A percentile compares a stretch with the other conserved stretches of the same genome.
Conservation (phyloP, 805 yeast species). For the Saccharomycopsis sp. region DNA sequence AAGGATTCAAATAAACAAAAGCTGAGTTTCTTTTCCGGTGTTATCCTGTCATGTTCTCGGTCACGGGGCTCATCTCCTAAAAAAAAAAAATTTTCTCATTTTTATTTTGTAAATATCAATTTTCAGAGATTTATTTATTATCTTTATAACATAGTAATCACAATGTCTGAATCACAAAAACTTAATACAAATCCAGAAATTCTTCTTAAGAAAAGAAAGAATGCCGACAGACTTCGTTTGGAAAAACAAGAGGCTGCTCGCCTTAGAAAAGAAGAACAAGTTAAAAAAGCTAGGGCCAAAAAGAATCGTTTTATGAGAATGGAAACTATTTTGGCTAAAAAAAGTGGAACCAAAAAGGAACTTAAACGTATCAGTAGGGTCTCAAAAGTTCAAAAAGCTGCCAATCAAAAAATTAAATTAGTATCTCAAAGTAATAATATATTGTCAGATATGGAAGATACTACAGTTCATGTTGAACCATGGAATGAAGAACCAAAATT, state of each 20-base stretch:
- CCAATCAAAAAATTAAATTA: slow-evolving; percentile 20
- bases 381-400: slow-evolving; percentile 31
- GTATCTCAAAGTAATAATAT: slow-evolving; percentile 24
- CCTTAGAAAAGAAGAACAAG: slow-evolving; percentile 36
- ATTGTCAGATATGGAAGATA: slow-evolving; percentile 18
- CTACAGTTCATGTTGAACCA: slow-evolving; percentile 23
- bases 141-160: background rate
- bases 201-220: slow-evolving; percentile 67
- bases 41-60: no score
- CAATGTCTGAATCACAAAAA: slow-evolving; percentile 24
- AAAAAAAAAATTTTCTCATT: background rate
- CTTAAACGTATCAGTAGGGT: slow-evolving; percentile 57
- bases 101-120: background rate
- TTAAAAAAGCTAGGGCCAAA: slow-evolving; percentile 32
- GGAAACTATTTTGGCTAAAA: slow-evolving; percentile 60
- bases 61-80: no score
- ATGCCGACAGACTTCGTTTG: slow-evolving; percentile 60
- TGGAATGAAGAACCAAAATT: slow-evolving; percentile 39
- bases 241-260: slow-evolving; percentile 62
- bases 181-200: slow-evolving; percentile 67
- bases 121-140: no score
- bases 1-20: no score
- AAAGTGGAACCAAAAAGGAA: slow-evolving; percentile 57
- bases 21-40: no score
- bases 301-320: slow-evolving; percentile 58